Percentiles rank a stretch among this genome's conserved stretches.
These are phyloP conservation scores for Cyclocybe cylindracea DNA, from an alignment of 768 basidiomycete species.

Conservation along the genomic window DNA sequence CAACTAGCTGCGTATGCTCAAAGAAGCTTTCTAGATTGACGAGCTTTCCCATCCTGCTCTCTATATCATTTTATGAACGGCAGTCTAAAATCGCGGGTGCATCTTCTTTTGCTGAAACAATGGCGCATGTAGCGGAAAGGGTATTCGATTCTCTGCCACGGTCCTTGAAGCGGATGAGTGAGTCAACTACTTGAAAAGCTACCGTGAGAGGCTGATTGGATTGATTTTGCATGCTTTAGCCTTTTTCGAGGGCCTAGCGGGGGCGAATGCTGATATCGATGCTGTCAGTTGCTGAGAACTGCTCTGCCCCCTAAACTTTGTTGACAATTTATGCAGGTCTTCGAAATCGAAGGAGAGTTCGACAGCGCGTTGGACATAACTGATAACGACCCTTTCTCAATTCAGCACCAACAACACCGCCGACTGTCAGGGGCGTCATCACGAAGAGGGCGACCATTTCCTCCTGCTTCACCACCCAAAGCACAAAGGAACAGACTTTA, in stretches of 20 bases:
- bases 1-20: background rate
- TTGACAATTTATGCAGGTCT: conserved; percentile 50
- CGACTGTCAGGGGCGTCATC: conserved; percentile 19
- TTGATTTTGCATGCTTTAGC: conserved; percentile 40
- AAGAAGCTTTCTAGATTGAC: conserved; percentile 51
- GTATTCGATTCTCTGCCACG: conserved; percentile 77
- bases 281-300: conserved; percentile 44
- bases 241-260: conserved; percentile 78
- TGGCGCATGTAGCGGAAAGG: conserved; percentile 66
- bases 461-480: conserved; percentile 19
- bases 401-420: conserved; percentile 12
- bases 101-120: conserved; percentile 70
- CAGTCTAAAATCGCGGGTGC: conserved; percentile 73
- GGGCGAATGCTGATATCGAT: conserved; percentile 72
- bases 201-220: background rate
- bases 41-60: conserved; percentile 80
- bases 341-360: conserved; percentile 74
- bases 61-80: conserved; percentile 85
- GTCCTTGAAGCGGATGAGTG: conserved; percentile 72
- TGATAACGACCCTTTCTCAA: conserved; percentile 31
- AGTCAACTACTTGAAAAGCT: conserved; percentile 23
- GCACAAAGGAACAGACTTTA: conserved; percentile 41
- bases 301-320: background rate
- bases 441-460: conserved; percentile 7
- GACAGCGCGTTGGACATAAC: conserved; percentile 58